Conservation (phyloP, 768 basidiomycete genomes). For the Suillus tomentosus region DNA sequence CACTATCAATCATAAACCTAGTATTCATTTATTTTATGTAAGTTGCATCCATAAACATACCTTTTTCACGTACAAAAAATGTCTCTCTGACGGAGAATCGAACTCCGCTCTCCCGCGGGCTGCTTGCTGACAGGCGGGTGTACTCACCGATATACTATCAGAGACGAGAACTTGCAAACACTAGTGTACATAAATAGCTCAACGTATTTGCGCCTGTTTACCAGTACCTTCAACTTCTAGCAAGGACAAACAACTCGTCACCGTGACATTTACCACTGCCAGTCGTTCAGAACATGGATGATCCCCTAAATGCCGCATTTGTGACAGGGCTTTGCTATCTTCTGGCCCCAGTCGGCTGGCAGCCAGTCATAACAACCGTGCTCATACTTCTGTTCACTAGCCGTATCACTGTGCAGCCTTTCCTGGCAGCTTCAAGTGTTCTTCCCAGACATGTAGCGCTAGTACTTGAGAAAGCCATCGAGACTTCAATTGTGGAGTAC, state of each 20-base stretch:
- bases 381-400: constrained; percentile 1
- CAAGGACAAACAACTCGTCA: constrained; percentile 6
- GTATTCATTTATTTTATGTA: not conserved
- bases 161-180: not conserved
- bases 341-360: not conserved
- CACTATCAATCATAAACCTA: too few relatives aligned
- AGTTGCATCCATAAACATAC: not conserved
- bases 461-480: not conserved
- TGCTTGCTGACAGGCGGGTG: constrained; percentile 8
- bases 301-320: not conserved
- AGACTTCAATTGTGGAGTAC: not conserved
- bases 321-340: constrained; percentile 2
- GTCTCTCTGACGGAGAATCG: constrained; percentile 7
- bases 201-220: constrained; percentile 4
- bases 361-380: not conserved
- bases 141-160: constrained; percentile 10
- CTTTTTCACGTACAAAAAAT: not conserved
- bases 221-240: constrained; percentile 3
- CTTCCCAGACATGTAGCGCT: not conserved
- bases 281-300: not conserved
- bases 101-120: constrained; percentile 7
- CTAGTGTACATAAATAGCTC: too few relatives aligned
- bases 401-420: not conserved
- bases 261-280: not conserved
- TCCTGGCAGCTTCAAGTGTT: not conserved